Evolutionary conservation across 2,329 filamentous ascomycete genomes (phyloP), one percentile per base, ranked within the genome.

Genomic region (Coleophoma crateriformis): DNA sequence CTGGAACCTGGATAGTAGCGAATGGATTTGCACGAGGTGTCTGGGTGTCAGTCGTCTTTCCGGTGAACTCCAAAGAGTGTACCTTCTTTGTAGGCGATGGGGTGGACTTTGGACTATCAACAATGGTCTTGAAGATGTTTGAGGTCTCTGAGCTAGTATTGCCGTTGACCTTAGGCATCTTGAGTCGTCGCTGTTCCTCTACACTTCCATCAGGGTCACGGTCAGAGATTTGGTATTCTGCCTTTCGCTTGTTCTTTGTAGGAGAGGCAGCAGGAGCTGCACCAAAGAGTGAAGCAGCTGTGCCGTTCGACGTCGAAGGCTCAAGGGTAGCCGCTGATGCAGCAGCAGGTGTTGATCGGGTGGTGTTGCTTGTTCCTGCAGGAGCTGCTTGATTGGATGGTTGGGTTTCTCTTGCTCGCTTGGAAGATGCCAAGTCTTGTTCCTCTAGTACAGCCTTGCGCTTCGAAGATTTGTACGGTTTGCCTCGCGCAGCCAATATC

Each of bases 111-210:
- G 57, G 58, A 37, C 54, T 61, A 22, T 62, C 61, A 40, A 66
- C 45, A 14, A 64, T 61, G 20, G 52, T 54, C 42, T 60, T 63
- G 54, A 66, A 64, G 12, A 65, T 49, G 17, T 59, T 62, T 14
- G 61, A 63, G 6, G 64, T 66, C 33, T 55, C 58, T 8, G 64
- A 66, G 35, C 56, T 59, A n/a, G 14, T 44, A 35, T 35, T 35
- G 39, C 33, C 32, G 20, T 45, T 50, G 41, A 37, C 19, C 20
- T 35, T 45, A 7, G 42, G 50, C 15, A 34, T 38, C 8, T 19
- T 51, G 56, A 47, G 56, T 57, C 4, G 48, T 10, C 33, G 34
- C 49, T 58, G 32, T 48, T 48, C 49, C 33, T 38, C 46, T 14
- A 49, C 50, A 22, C 50, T 51, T 47, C 60, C 56, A 41, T 54